Evolutionary conservation across 1,284 basidiomycete genomes (phyloP), one percentile per base, ranked within the genome.

Genomic region (Trametes versicolor): DNA sequence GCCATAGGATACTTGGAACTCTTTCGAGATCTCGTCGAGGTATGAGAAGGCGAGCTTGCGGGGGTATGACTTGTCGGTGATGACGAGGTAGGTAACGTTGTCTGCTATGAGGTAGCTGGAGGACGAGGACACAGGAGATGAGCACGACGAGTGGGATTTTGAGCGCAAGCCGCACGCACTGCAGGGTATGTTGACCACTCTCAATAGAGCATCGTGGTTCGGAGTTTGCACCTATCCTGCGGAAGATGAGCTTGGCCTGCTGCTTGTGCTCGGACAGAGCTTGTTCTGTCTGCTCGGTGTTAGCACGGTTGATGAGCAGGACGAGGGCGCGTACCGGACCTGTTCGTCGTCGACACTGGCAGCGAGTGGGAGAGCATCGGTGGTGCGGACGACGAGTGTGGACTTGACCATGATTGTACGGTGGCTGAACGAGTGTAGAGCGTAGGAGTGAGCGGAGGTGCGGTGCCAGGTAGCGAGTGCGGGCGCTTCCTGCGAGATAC

Each of bases 161-260:
- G 17, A 23, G 37, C 25, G 57, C 41, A 19, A 56, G 51, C 5
- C 5, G 47, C 8, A 83, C 89, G 71, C 68, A 97, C 97, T 99
- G 97, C 64, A 99, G 81, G 8, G 96, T 97, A 78, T 96, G 97
- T 69, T 89, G 88, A 1, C 96, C 97, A 70, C 94, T 97, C 78
- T 99, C 98, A 75, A 99, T 99, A 10, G 95, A 98, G 79, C 97
- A 98, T 36, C 93, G 87, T 17, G 96, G 95, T 78, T 99, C 98
- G 23, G 95, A 92, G 74, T 97, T 96, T 45, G 96, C 89, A 37
- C 93, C 95, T 76, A 99, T 91, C 53, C 97, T 90, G 63, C 97
- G 87, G 77, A 99, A 98, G 74, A 99, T 92, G 72, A 99, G 87
- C 80, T 99, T 99, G 54, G 96, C 91, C 78, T 99, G 97, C 74